phyloP scores from a whole-genome alignment of 2,329 filamentous ascomycete genomes.

The Ophiosphaerella narmari region DNA sequence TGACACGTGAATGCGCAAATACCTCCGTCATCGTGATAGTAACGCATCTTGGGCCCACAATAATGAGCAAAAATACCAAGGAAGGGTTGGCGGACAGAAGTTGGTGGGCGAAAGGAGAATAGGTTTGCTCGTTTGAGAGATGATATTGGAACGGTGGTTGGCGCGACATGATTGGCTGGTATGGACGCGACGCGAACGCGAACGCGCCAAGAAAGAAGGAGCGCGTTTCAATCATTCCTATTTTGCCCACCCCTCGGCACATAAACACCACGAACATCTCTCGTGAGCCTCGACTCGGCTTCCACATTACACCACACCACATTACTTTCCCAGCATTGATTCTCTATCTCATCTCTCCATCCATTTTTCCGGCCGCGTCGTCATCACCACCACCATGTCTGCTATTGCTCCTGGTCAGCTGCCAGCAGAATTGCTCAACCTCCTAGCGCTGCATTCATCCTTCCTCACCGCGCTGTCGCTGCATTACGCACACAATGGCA shows the following conservation, averaged over 20 bases:
- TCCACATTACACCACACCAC: conserved; percentile 21
- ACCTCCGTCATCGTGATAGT: too few species aligned
- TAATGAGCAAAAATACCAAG: too few species aligned
- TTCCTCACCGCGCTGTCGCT: conserved; percentile 56
- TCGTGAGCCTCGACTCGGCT: conserved; percentile 9
- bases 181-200: conserved; percentile 32
- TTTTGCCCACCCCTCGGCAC: conserved; percentile 34
- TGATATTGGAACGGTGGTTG: neutral
- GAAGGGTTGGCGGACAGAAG: too few species aligned
- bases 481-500: conserved; percentile 56
- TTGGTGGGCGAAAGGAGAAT: too few species aligned
- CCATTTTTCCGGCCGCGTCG: conserved; percentile 13
- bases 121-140: conserved; percentile 6
- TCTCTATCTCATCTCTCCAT: conserved; percentile 24
- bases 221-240: conserved; percentile 26
- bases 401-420: conserved; percentile 39
- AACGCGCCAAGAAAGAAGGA: conserved; percentile 24
- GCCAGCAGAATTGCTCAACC: conserved; percentile 49
- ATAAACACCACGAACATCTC: conserved; percentile 27
- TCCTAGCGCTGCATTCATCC: conserved; percentile 52
- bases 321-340: conserved; percentile 19
- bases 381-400: conserved; percentile 33
- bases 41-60: too few species aligned
- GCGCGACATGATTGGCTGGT: conserved; percentile 30
- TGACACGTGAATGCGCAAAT: too few species aligned